These are phyloP conservation scores for Pyrus hybrid DNA, from an alignment of 331 rosid genomes.

Conservation along the genomic window DNA sequence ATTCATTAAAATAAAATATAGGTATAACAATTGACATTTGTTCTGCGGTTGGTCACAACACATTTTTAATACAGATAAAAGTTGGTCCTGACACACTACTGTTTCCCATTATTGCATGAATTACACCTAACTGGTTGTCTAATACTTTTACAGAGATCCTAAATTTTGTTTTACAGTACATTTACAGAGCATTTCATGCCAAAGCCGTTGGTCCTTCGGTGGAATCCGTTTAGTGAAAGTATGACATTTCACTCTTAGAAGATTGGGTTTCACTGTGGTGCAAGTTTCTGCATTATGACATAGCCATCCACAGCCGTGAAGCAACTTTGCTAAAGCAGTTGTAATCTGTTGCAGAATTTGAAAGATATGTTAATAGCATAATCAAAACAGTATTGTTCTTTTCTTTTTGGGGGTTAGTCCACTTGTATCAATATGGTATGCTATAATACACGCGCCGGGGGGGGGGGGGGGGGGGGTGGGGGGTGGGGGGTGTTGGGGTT, in stretches of 20 bases:
- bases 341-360: slow-evolving; percentile 48
- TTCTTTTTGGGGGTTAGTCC: not conserved
- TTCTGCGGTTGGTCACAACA: no score
- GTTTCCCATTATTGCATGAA: slow-evolving; percentile 29
- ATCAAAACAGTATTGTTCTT: not conserved
- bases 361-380: not conserved
- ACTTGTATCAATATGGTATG: not conserved
- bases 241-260: slow-evolving; percentile 21
- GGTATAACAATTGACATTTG: no score
- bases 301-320: slow-evolving; percentile 15
- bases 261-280: slow-evolving; percentile 13
- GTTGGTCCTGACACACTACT: slow-evolving; percentile 7
- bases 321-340: slow-evolving; percentile 39
- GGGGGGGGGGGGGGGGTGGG: no score
- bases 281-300: slow-evolving; percentile 23
- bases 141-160: no score
- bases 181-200: no score
- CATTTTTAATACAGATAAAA: no score
- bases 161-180: slow-evolving; percentile 20
- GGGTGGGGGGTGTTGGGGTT: no score
- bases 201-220: slow-evolving; percentile 20
- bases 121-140: slow-evolving; percentile 23
- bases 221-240: slow-evolving; percentile 10
- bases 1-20: no score
- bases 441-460: not conserved